These are phyloP conservation scores for Phytopythium boreale DNA, from an alignment of 352 stramenopile genomes.

Conservation along the genomic window DNA sequence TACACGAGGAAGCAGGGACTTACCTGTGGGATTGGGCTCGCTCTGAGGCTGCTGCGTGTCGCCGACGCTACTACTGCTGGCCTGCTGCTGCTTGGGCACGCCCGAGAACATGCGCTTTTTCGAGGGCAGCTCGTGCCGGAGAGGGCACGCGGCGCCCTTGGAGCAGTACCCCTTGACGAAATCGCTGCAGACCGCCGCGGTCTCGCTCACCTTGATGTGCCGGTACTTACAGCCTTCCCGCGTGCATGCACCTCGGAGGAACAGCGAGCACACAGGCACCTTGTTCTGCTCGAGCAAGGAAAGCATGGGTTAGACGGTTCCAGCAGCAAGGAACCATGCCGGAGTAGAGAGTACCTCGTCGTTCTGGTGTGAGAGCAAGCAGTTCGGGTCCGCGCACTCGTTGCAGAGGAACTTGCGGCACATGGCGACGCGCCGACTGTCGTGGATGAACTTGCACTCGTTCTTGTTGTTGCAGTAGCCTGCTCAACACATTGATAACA, in stretches of 20 bases:
- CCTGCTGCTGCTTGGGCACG: not conserved
- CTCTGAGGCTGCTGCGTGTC: not conserved
- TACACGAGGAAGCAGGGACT: slow-evolving; percentile 10
- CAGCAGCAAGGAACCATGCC: slow-evolving; percentile 3
- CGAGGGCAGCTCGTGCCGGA: slow-evolving; percentile 60
- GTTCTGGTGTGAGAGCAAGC: slow-evolving; percentile 63
- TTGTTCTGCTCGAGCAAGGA: slow-evolving; percentile 53
- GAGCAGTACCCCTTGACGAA: slow-evolving; percentile 72
- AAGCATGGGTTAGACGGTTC: not conserved
- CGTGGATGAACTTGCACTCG: slow-evolving; percentile 77
- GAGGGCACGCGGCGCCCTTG: slow-evolving; percentile 41
- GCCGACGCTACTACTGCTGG: not conserved
- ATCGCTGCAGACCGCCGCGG: slow-evolving; percentile 53
- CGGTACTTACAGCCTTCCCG: slow-evolving; percentile 76
- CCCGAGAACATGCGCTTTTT: slow-evolving; percentile 22
- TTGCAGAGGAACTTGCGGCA: slow-evolving; percentile 76
- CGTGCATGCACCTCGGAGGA: slow-evolving; percentile 68
- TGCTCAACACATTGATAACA: slow-evolving; percentile 18
- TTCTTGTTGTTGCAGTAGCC: slow-evolving; percentile 83
- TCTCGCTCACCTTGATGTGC: slow-evolving; percentile 77
- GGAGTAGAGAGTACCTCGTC: slow-evolving; percentile 50
- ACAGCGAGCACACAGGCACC: slow-evolving; percentile 78
- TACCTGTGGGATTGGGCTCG: slow-evolving; percentile 7
- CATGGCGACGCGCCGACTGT: slow-evolving; percentile 79
- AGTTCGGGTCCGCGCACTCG: slow-evolving; percentile 54